phyloP scores from a whole-genome alignment of 768 basidiomycete species.

The Neoboletus magnificus region DNA sequence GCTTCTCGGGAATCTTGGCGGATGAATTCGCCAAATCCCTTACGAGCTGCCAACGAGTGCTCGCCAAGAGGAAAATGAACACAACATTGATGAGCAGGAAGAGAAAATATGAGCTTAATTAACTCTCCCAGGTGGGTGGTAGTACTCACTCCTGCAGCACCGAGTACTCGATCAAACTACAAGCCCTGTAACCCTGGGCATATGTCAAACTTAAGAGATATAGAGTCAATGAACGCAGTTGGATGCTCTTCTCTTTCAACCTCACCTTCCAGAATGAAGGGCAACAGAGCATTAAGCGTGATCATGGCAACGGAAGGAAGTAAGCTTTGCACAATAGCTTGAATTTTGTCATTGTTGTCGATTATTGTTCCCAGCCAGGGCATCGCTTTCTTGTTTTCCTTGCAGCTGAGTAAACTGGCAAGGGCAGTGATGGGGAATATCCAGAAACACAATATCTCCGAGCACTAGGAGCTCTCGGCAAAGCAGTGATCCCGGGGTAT shows the following conservation, averaged over 20 bases:
- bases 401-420: slow-evolving; percentile 84
- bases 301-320: slow-evolving; percentile 90
- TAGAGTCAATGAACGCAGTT: background rate
- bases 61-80: slow-evolving; percentile 90
- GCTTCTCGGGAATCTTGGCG: slow-evolving; percentile 89
- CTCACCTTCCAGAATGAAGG: slow-evolving; percentile 85
- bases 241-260: background rate
- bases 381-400: slow-evolving; percentile 86
- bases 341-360: slow-evolving; percentile 73
- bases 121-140: background rate
- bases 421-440: slow-evolving; percentile 85
- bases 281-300: slow-evolving; percentile 81
- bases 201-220: slow-evolving; percentile 68
- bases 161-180: slow-evolving; percentile 93
- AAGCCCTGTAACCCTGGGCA: slow-evolving; percentile 81
- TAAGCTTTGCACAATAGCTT: slow-evolving; percentile 91
- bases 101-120: slow-evolving; percentile 61
- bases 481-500: slow-evolving; percentile 53
- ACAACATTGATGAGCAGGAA: slow-evolving; percentile 91
- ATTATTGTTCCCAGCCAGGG: slow-evolving; percentile 88
- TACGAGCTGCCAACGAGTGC: slow-evolving; percentile 88
- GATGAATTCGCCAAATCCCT: slow-evolving; percentile 92
- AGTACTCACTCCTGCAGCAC: slow-evolving; percentile 78
- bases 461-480: slow-evolving; percentile 73
- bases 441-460: slow-evolving; percentile 74